Evolutionary conservation across 805 yeast genomes (phyloP).

Genomic region (Candida saitoana): DNA sequence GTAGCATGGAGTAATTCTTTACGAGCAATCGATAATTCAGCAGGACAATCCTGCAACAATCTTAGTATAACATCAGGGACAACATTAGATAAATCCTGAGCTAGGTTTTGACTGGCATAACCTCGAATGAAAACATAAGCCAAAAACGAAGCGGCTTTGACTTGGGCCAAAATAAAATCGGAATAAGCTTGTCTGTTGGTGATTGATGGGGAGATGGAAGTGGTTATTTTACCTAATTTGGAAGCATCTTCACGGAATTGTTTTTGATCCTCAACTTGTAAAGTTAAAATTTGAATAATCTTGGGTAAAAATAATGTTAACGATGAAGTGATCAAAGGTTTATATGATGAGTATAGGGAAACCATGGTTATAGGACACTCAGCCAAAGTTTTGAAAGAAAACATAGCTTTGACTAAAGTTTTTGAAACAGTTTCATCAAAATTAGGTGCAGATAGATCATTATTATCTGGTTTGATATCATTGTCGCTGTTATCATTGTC

Average conservation of each 20-base stretch:
- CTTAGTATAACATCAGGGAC: conserved; percentile 88
- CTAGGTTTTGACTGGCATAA: conserved; percentile 60
- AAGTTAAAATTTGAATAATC: conserved; percentile 64
- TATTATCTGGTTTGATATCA: not conserved
- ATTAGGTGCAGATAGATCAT: conserved; percentile 27
- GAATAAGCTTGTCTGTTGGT: conserved; percentile 75
- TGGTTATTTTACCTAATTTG: conserved; percentile 55
- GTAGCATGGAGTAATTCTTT: conserved; percentile 92
- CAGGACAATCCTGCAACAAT: conserved; percentile 90
- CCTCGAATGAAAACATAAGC: conserved; percentile 90
- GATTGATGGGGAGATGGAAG: conserved; percentile 71
- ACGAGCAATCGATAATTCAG: conserved; percentile 85
- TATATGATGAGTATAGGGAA: conserved; percentile 82
- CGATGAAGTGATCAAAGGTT: conserved; percentile 64
- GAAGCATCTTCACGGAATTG: conserved; percentile 43
- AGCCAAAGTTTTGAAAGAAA: conserved; percentile 84
- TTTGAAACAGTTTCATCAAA: conserved; percentile 42
- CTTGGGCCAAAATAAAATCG: conserved; percentile 89
- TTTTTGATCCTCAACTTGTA: conserved; percentile 78
- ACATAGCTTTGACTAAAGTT: conserved; percentile 61
- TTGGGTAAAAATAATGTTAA: conserved; percentile 77
- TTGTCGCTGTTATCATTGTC: not conserved
- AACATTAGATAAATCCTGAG: conserved; percentile 39
- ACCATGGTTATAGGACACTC: conserved; percentile 98
- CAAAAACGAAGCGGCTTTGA: conserved; percentile 90